Evolutionary conservation across 176 grass and related monocot species (phyloP), one percentile per base, ranked within the genome.

Genomic region (barley (Hordeum vulgare)): DNA sequence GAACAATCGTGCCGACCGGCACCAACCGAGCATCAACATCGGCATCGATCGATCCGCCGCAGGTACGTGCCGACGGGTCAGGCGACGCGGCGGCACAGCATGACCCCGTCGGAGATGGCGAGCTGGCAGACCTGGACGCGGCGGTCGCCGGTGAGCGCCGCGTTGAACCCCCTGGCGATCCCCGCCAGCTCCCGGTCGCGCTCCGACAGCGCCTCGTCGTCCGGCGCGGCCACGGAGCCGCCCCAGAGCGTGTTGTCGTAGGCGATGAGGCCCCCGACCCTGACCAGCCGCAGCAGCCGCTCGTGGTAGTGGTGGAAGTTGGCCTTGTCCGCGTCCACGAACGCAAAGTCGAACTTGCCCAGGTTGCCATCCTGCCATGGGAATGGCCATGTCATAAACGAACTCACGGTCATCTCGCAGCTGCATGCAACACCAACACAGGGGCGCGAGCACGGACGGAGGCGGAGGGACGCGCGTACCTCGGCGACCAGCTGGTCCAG

Each of bases 261-360:
- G 39, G 84, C 88, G 24, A 90, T 86, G 80, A 92, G 74, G 14
- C 90, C 90, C 11, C 92, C 92, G 29, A 92, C 73, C 74, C 81
- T 76, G 66, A 94, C 64, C 61, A 94, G 84, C 33, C 34, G 66
- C 39, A 94, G 89, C 70, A 87, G 67, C 68, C 84, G 85, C 81
- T 92, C 86, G 69, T 94, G 87, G 84, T 92, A 92, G 40, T 77
- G 79, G 61, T 83, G 79, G 77, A 72, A 94, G 78, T 92, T 94
- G 62, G 24, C 81, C 71, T 94, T 90, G 81, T 90, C 90, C 12
- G 92, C 92, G 71, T 92, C 92, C 80, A 94, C 80, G 80, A 94
- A 90, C 15, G 84, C 89, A 49, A 94, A 94, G 71, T 94, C 92
- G 83, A 92, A 94, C 61, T 18, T 29, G 10, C 78, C 74, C 11